Percentiles rank a stretch among this genome's conserved stretches.
These are phyloP conservation scores for Eucalyptus fibrosa DNA, from an alignment of 345 rosid species.

Conservation along the genomic window DNA sequence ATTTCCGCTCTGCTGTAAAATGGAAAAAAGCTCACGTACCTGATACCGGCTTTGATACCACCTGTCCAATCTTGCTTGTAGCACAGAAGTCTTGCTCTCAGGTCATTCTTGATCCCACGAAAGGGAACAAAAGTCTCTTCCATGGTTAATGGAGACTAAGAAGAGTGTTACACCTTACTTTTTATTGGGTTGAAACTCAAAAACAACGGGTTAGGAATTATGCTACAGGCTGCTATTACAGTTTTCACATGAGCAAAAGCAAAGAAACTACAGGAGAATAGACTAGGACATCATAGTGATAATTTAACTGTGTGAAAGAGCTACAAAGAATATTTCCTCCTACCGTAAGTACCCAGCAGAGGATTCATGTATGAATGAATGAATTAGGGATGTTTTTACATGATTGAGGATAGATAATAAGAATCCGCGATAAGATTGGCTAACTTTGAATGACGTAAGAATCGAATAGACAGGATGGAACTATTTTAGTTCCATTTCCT, in stretches of 20 bases:
- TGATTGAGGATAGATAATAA: not conserved
- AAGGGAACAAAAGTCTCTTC: conserved; percentile 77
- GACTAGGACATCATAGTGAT: not conserved
- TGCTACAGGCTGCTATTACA: not conserved
- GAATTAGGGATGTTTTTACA: conserved; percentile 17
- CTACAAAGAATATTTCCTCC: not conserved
- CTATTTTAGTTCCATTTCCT: conserved; percentile 4
- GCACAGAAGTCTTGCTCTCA: conserved; percentile 53
- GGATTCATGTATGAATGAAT: not conserved
- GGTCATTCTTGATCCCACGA: conserved; percentile 67
- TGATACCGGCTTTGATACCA: conserved; percentile 56
- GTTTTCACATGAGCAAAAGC: not conserved
- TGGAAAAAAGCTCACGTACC: conserved; percentile 13
- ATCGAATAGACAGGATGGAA: conserved; percentile 15
- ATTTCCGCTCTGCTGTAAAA: not conserved
- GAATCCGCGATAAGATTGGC: not conserved
- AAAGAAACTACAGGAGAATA: conserved; percentile 13
- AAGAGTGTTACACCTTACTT: not conserved
- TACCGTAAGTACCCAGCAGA: not conserved
- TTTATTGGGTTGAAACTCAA: not conserved
- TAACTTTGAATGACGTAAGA: conserved; percentile 8
- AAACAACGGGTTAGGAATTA: not conserved
- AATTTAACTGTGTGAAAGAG: not conserved
- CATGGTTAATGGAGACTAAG: conserved; percentile 13
- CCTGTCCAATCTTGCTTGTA: conserved; percentile 79